Percentiles rank a stretch among this genome's conserved stretches.
Evolutionary conservation across 768 basidiomycete species (phyloP).

Genomic region (Amanita phalloides): DNA sequence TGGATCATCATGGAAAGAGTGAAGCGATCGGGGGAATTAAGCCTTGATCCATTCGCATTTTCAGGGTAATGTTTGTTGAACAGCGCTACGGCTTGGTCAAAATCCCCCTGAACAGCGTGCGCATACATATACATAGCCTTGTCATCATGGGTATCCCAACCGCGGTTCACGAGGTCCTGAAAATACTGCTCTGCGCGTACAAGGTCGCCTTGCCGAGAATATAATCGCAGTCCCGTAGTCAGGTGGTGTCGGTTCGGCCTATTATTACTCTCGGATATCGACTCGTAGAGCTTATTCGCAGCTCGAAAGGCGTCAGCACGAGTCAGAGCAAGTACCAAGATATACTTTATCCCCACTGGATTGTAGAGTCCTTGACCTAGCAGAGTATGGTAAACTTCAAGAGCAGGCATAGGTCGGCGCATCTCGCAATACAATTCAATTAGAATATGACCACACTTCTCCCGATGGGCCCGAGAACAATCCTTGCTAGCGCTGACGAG

Average conservation of each 20-base stretch:
- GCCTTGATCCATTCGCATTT: constrained; percentile 16
- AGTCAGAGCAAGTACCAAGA: constrained; percentile 32
- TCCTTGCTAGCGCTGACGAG: neutral
- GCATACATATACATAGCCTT: constrained; percentile 43
- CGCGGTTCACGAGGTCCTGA: constrained; percentile 18
- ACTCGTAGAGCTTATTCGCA: constrained; percentile 33
- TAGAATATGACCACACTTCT: constrained; percentile 25
- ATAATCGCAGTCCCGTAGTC: constrained; percentile 40
- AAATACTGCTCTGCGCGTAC: constrained; percentile 33
- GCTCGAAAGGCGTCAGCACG: constrained; percentile 23
- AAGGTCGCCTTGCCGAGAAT: constrained; percentile 41
- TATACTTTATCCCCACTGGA: constrained; percentile 17
- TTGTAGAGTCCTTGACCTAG: constrained; percentile 21
- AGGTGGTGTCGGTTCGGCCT: constrained; percentile 15
- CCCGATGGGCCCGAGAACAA: constrained; percentile 15
- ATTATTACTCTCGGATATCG: constrained; percentile 12
- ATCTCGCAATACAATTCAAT: constrained; percentile 26
- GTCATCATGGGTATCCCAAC: constrained; percentile 17
- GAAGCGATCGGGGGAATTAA: constrained; percentile 27
- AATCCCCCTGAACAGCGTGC: constrained; percentile 36
- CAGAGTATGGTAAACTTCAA: constrained; percentile 21
- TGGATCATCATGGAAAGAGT: constrained; percentile 51
- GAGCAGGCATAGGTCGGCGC: constrained; percentile 10
- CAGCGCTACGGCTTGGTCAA: constrained; percentile 28
- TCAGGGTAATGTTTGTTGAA: constrained; percentile 49